Evolutionary conservation across 257 asterid species (phyloP).

Genomic region (Salvia splendens): DNA sequence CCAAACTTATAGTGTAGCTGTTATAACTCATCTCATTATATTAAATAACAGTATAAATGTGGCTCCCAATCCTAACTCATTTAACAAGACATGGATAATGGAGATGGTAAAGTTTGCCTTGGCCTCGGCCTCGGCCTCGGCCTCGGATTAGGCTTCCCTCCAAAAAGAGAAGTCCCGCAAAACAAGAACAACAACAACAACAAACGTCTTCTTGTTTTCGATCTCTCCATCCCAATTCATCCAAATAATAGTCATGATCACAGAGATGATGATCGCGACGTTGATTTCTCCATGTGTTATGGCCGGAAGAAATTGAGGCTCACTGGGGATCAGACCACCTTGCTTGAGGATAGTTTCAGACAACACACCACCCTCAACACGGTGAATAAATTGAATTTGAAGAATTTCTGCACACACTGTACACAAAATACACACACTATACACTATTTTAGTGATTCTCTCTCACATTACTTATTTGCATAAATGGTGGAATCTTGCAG

Average conservation of each 20-base stretch:
- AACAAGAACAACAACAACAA: slow-evolving; percentile 21
- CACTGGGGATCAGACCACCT: slow-evolving; percentile 52
- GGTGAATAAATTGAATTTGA: slow-evolving; percentile 31
- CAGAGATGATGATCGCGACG: slow-evolving; percentile 31
- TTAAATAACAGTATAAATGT: neutral
- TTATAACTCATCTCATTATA: slow-evolving; percentile 21
- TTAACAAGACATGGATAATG: no score
- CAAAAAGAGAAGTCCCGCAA: slow-evolving; percentile 34
- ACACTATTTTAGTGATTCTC: no score
- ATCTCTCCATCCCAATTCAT: slow-evolving; percentile 50
- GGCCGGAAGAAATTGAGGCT: slow-evolving; percentile 68
- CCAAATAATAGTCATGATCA: slow-evolving; percentile 12
- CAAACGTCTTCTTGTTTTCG: slow-evolving; percentile 39
- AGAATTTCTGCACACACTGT: no score
- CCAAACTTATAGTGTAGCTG: slow-evolving; percentile 17
- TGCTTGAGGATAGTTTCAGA: slow-evolving; percentile 71
- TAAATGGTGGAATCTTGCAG: slow-evolving; percentile 33
- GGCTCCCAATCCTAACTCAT: no score
- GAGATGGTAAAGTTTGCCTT: no score
- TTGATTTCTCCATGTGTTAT: slow-evolving; percentile 31
- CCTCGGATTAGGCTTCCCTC: slow-evolving; percentile 4
- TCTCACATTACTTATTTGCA: no score
- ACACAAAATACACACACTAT: no score
- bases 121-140: no score
- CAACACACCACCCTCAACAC: slow-evolving; percentile 53